These are phyloP conservation scores for Pisolithus tinctorius DNA, from an alignment of 768 basidiomycete species.

Conservation along the genomic window DNA sequence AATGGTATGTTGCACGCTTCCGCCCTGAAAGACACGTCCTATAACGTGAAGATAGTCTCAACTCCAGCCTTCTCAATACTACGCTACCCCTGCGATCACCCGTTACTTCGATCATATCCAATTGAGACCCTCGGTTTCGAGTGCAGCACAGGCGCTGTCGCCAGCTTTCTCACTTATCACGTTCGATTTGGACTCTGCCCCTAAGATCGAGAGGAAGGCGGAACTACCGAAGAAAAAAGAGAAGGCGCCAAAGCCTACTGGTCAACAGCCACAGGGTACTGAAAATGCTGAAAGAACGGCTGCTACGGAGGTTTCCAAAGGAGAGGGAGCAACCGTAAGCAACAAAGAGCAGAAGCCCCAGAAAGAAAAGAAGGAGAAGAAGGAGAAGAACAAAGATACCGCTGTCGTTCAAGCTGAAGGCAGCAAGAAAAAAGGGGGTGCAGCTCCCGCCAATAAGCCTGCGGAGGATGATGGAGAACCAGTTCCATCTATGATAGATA, in stretches of 20 bases:
- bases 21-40: neutral
- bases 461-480: conserved; percentile 72
- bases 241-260: conserved; percentile 38
- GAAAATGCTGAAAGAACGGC: conserved; percentile 26
- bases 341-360: conserved; percentile 26
- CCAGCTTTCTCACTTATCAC: conserved; percentile 50
- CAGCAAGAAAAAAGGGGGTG: conserved; percentile 19
- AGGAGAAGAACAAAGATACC: conserved; percentile 24
- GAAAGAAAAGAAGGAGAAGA: conserved; percentile 55
- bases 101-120: conserved; percentile 97
- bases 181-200: conserved; percentile 74
- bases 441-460: conserved; percentile 20
- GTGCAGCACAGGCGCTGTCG: conserved; percentile 43
- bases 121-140: conserved; percentile 53
- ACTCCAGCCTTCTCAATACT: conserved; percentile 65
- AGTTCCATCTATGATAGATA: conserved; percentile 93
- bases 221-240: conserved; percentile 76
- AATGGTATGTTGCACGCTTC: conserved; percentile 45
- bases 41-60: conserved; percentile 45
- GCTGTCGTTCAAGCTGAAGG: conserved; percentile 15
- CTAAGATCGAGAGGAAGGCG: conserved; percentile 63
- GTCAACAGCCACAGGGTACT: conserved; percentile 18
- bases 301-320: conserved; percentile 35
- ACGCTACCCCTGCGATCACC: conserved; percentile 73
- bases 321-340: conserved; percentile 4